phyloP scores from a whole-genome alignment of 2,329 filamentous ascomycete species.

The Xylariaceae sp. region DNA sequence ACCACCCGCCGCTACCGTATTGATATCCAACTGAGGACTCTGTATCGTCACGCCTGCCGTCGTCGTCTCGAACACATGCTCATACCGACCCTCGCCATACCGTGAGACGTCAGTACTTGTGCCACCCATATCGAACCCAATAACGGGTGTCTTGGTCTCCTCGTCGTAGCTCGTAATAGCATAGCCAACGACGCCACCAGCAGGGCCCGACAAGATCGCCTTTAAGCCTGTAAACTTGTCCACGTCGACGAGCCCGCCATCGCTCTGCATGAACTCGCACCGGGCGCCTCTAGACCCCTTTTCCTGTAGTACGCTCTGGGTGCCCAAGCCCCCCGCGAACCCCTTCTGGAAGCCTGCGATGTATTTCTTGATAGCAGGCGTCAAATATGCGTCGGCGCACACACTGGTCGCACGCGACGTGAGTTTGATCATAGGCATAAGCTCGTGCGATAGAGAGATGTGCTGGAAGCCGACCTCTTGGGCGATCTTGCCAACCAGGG shows the following conservation, averaged over 20 bases:
- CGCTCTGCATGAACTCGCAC: conserved; percentile 94
- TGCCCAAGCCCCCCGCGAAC: conserved; percentile 76
- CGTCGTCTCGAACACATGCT: conserved; percentile 91
- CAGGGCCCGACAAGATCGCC: conserved; percentile 83
- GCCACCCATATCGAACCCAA: conserved; percentile 89
- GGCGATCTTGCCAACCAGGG: conserved; percentile 70
- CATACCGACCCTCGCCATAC: conserved; percentile 80
- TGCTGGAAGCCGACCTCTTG: conserved; percentile 78
- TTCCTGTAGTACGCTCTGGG: conserved; percentile 66
- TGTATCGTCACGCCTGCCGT: conserved; percentile 94
- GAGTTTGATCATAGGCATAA: conserved; percentile 89
- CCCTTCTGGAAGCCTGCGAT: conserved; percentile 69
- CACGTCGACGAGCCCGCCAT: conserved; percentile 70
- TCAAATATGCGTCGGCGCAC: conserved; percentile 76
- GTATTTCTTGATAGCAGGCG: conserved; percentile 74
- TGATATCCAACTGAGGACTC: conserved; percentile 88
- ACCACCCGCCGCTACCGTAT: conserved; percentile 88
- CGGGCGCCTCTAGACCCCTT: conserved; percentile 64
- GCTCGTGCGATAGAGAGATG: conserved; percentile 73
- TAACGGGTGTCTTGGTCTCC: conserved; percentile 76
- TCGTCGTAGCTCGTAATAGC: conserved; percentile 87
- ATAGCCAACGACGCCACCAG: conserved; percentile 91
- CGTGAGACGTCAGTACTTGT: conserved; percentile 89
- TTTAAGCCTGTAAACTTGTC: conserved; percentile 79
- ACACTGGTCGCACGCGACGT: conserved; percentile 72